Conservation (phyloP, 2,329 filamentous ascomycete species). For the Colletotrichum trifolii region DNA sequence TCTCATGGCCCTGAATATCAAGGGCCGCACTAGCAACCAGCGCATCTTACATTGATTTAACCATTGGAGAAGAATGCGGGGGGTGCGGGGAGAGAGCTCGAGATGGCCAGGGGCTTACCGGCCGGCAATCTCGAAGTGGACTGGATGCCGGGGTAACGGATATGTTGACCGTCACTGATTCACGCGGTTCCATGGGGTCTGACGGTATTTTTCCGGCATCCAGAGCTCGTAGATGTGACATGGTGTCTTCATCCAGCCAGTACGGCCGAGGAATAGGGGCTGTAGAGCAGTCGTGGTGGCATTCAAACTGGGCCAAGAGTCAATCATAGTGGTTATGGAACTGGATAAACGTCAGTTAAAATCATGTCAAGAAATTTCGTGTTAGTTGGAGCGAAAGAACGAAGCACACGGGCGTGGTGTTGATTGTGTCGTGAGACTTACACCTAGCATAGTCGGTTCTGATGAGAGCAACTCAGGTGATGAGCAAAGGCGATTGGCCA, state of each 20-base stretch:
- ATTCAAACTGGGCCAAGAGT: slow-evolving; percentile 1
- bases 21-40: slow-evolving; percentile 8
- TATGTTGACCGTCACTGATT: background rate
- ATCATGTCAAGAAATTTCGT: too few species aligned
- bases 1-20: slow-evolving; percentile 12
- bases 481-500: too few species aligned
- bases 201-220: slow-evolving; percentile 14
- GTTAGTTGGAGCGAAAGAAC: too few species aligned
- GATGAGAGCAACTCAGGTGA: too few species aligned
- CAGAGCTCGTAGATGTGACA: background rate
- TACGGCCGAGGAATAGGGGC: slow-evolving; percentile 1
- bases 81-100: slow-evolving; percentile 24
- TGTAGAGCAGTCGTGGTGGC: slow-evolving; percentile 7
- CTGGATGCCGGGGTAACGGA: slow-evolving; percentile 14
- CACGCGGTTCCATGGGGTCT: background rate
- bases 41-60: slow-evolving; percentile 10
- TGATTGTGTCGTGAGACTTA: background rate
- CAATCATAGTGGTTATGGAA: too few species aligned
- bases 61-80: slow-evolving; percentile 35
- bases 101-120: slow-evolving; percentile 7
- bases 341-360: too few species aligned
- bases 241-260: background rate
- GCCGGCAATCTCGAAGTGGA: slow-evolving; percentile 14
- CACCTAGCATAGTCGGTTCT: too few species aligned
- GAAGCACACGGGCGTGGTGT: too few species aligned